Evolutionary conservation across 2,329 filamentous ascomycete species (phyloP), one percentile per base, ranked within the genome.

Genomic region (Emydomyces testavorans): DNA sequence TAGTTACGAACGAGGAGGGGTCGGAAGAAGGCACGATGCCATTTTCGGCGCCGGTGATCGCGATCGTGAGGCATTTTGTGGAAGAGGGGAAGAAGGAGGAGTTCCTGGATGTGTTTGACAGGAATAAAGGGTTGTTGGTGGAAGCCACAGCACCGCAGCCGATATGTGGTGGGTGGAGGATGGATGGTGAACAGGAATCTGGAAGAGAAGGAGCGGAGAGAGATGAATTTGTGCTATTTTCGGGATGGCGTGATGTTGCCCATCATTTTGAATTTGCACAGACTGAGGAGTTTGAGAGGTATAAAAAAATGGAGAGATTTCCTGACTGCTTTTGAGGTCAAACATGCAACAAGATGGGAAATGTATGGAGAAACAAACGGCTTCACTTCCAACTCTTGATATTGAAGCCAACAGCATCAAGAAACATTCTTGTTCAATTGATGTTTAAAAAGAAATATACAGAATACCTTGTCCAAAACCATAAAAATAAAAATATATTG

Each of bases 161-260:
- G 1, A 52, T 65, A 28, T 58, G 58, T 8, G 63, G 64, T 10
- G 67, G 67, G 0, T 71, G 65, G 65, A 59, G 68, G 26, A 51
- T 71, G 13, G 68, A 71, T 39, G 56, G 56, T 7, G 60, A 60
- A 23, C 1, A 52, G 53, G 32, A 37, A 21, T 23, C 7, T 5
- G 35, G 23, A n/a, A 24, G 3, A 5, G 34, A 44, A 23, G 21
- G 20, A 3, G 15, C 10, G 6, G 44, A 48, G 0, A 61, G 63
- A 38, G 63, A 70, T 10, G 68, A 72, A 40, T 71, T 66, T 54
- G 63, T 72, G 2, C 35, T 71, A 0, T 62, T 72, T 15, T 63
- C 52, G 23, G 65, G 65, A 0, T 71, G 68, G 67, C 56, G 57
- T 2, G 53, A 55, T 8, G 56, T 66, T 1, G 57, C 64, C 28